Evolutionary conservation across 2,329 filamentous ascomycete species (phyloP).

Genomic region (Beauveria australis): DNA sequence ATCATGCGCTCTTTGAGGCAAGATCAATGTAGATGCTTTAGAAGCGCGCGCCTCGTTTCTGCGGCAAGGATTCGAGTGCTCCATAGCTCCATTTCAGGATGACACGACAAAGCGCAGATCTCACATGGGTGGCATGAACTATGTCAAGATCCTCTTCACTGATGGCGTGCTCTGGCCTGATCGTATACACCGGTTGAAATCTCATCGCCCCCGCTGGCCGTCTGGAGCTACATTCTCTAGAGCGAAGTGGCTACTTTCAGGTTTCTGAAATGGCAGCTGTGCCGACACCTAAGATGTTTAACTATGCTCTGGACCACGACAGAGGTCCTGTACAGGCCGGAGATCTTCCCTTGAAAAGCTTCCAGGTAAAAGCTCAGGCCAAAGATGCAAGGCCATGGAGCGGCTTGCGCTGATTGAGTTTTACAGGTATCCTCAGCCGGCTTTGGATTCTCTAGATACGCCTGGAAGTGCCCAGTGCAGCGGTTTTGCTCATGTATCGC

Average conservation of each 20-base stretch:
- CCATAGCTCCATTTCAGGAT: slow-evolving; percentile 26
- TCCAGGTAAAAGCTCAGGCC: slow-evolving; percentile 23
- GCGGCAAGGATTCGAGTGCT: slow-evolving; percentile 27
- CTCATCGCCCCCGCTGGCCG: slow-evolving; percentile 25
- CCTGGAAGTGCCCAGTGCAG: slow-evolving; percentile 22
- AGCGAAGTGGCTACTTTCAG: slow-evolving; percentile 34
- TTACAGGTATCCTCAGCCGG: slow-evolving; percentile 26
- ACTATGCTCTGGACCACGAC: slow-evolving; percentile 23
- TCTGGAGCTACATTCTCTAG: slow-evolving; percentile 26
- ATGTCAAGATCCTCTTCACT: slow-evolving; percentile 32
- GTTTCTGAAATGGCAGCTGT: slow-evolving; percentile 29
- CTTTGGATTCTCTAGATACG: slow-evolving; percentile 26
- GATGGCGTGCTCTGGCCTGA: slow-evolving; percentile 35
- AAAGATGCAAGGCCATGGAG: slow-evolving; percentile 26
- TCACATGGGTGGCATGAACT: slow-evolving; percentile 38
- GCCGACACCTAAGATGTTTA: slow-evolving; percentile 29
- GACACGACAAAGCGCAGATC: slow-evolving; percentile 24
- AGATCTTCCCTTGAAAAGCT: slow-evolving; percentile 36
- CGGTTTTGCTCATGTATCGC: slow-evolving; percentile 29
- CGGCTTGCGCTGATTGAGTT: slow-evolving; percentile 33
- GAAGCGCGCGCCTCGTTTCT: slow-evolving; percentile 25
- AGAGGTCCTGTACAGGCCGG: slow-evolving; percentile 28
- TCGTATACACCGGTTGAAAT: slow-evolving; percentile 31
- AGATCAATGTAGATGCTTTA: slow-evolving; percentile 29
- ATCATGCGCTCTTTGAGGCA: slow-evolving; percentile 25